Evolutionary conservation across 352 stramenopile genomes (phyloP).

Genomic region (Pseudoperonospora humuli): DNA sequence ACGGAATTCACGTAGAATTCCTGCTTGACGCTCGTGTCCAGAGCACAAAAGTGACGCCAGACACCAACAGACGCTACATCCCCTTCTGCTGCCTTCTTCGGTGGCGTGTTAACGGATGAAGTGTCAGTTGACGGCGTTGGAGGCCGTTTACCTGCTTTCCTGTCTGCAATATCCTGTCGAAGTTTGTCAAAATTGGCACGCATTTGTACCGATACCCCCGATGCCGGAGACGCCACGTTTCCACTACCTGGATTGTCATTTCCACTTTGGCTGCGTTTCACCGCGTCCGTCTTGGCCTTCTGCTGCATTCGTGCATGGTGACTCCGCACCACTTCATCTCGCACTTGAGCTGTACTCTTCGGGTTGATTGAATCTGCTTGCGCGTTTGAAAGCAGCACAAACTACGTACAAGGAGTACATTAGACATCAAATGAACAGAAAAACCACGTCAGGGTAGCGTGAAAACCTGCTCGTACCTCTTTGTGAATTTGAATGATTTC

Average conservation of each 20-base stretch:
- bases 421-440: slow-evolving; percentile 1
- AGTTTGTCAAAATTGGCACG: slow-evolving; percentile 70
- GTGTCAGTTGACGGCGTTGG: slow-evolving; percentile 10
- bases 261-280: slow-evolving; percentile 18
- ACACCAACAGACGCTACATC: slow-evolving; percentile 25
- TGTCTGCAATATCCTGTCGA: slow-evolving; percentile 53
- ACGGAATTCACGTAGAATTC: slow-evolving; percentile 76
- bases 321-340: slow-evolving; percentile 62
- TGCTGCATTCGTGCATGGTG: slow-evolving; percentile 59
- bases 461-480: too few relatives aligned
- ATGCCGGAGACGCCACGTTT: slow-evolving; percentile 23
- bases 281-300: slow-evolving; percentile 38
- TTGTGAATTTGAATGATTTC: slow-evolving; percentile 86
- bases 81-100: slow-evolving; percentile 7
- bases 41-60: slow-evolving; percentile 65
- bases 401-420: slow-evolving; percentile 29
- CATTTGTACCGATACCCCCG: slow-evolving; percentile 46
- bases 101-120: slow-evolving; percentile 9
- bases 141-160: slow-evolving; percentile 35
- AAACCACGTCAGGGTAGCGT: not conserved
- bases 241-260: slow-evolving; percentile 18
- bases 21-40: slow-evolving; percentile 41
- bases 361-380: slow-evolving; percentile 75
- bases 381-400: slow-evolving; percentile 68
- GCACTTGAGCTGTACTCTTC: slow-evolving; percentile 50